Evolutionary conservation across 2,329 filamentous ascomycete genomes (phyloP).

Genomic region (Talaromyces atroroseus): DNA sequence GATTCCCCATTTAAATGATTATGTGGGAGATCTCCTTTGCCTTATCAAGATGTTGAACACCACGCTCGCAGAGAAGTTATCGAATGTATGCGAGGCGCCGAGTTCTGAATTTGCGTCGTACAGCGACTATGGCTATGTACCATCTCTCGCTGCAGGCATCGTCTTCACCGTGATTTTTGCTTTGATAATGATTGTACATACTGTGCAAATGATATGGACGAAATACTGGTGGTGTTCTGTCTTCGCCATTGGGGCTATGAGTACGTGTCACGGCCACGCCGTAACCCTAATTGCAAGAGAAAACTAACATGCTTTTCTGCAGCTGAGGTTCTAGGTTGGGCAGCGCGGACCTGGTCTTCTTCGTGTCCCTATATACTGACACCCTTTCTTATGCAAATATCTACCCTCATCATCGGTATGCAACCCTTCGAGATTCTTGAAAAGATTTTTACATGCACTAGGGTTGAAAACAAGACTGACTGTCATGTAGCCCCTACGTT

Average conservation of each 20-base stretch:
- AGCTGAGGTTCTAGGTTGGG: slow-evolving; percentile 46
- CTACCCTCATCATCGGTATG: slow-evolving; percentile 35
- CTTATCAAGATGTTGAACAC: neutral
- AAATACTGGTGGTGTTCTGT: slow-evolving; percentile 36
- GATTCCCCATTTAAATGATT: neutral
- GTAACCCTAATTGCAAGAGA: neutral
- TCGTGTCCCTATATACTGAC: slow-evolving; percentile 46
- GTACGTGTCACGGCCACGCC: slow-evolving; percentile 19
- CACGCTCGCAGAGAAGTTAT: neutral
- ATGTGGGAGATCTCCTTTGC: neutral
- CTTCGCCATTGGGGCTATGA: slow-evolving; percentile 32
- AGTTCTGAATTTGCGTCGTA: slow-evolving; percentile 15
- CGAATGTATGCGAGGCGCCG: neutral
- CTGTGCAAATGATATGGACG: slow-evolving; percentile 31
- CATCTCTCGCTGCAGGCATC: slow-evolving; percentile 43
- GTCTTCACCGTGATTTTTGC: slow-evolving; percentile 45
- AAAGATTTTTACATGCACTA: neutral
- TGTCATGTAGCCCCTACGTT: slow-evolving; percentile 40
- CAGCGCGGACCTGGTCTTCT: slow-evolving; percentile 44
- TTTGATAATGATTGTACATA: slow-evolving; percentile 32
- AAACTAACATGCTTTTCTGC: neutral
- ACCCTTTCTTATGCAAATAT: slow-evolving; percentile 49
- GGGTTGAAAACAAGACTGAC: neutral
- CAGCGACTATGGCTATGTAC: slow-evolving; percentile 38
- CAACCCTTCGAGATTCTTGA: neutral